Evolutionary conservation across 106 monocot genomes (phyloP).

Genomic region (Vanilla planifolia): DNA sequence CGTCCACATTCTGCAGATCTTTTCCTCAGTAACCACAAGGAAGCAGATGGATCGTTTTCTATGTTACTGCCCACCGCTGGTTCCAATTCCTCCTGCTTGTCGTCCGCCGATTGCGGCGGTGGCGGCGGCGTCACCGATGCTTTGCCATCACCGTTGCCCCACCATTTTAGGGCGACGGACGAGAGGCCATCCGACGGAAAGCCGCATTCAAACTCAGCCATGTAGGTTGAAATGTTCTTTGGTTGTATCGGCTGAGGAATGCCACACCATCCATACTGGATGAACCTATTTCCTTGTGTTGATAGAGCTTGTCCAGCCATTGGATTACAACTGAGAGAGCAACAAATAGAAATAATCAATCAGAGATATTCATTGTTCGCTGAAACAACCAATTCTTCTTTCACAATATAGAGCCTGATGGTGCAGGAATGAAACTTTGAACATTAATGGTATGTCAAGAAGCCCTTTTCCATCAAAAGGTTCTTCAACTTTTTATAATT

Average conservation of each 20-base stretch:
- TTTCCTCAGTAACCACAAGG: slow-evolving; percentile 46
- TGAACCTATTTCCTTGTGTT: slow-evolving; percentile 23
- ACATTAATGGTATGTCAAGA: no score
- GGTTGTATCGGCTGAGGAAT: slow-evolving; percentile 17
- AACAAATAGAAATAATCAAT: neutral
- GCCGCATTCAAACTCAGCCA: slow-evolving; percentile 75
- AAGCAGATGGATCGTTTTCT: slow-evolving; percentile 19
- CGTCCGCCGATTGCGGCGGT: slow-evolving; percentile 8
- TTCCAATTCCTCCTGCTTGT: slow-evolving; percentile 15
- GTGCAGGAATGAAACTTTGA: no score
- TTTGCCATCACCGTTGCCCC: slow-evolving; percentile 29
- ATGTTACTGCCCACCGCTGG: slow-evolving; percentile 8
- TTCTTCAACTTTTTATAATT: no score
- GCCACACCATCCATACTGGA: slow-evolving; percentile 15
- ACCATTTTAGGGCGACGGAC: slow-evolving; percentile 46
- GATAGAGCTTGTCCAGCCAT: slow-evolving; percentile 15
- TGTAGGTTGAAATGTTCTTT: slow-evolving; percentile 47
- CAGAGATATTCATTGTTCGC: neutral
- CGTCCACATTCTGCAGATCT: slow-evolving; percentile 28
- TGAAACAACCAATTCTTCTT: no score
- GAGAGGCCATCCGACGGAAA: slow-evolving; percentile 73
- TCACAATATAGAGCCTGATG: no score
- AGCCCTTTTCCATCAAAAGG: no score
- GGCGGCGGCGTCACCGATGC: neutral
- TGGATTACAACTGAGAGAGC: slow-evolving; percentile 12